Conservation (phyloP, 1,139 yeast species). For the Taphrina flavorubra region DNA sequence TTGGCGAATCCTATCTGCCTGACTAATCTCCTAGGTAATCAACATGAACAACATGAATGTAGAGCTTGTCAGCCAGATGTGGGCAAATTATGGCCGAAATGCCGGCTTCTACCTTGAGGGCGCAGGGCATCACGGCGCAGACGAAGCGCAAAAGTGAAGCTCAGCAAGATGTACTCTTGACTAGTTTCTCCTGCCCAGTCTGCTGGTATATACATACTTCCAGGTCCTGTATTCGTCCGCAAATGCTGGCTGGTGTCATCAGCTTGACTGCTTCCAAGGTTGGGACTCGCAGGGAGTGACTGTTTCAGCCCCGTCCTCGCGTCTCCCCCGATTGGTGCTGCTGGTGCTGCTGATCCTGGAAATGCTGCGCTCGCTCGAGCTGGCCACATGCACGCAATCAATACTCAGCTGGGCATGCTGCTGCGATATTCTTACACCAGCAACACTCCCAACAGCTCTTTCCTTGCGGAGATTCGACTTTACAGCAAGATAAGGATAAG, state of each 20-base stretch:
- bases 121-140: conserved; percentile 55
- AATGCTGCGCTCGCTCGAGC: background rate
- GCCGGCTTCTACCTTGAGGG: conserved; percentile 75
- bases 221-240: too few species aligned
- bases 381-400: background rate
- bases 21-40: conserved; percentile 55
- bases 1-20: background rate
- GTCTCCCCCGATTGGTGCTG: background rate
- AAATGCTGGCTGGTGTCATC: too few species aligned
- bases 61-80: conserved; percentile 76
- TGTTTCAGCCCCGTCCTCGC: too few species aligned
- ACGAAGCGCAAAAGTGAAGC: background rate
- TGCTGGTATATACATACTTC: too few species aligned
- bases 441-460: background rate
- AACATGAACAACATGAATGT: conserved; percentile 71
- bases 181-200: too few species aligned
- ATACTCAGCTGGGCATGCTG: background rate
- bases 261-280: too few species aligned
- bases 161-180: too few species aligned
- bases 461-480: too few species aligned
- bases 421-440: background rate
- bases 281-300: too few species aligned
- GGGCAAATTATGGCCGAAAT: conserved; percentile 77
- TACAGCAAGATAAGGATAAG: too few species aligned
- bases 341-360: background rate